These are phyloP conservation scores for Eucalyptus urophylla DNA, from an alignment of 345 rosid genomes.

Conservation along the genomic window DNA sequence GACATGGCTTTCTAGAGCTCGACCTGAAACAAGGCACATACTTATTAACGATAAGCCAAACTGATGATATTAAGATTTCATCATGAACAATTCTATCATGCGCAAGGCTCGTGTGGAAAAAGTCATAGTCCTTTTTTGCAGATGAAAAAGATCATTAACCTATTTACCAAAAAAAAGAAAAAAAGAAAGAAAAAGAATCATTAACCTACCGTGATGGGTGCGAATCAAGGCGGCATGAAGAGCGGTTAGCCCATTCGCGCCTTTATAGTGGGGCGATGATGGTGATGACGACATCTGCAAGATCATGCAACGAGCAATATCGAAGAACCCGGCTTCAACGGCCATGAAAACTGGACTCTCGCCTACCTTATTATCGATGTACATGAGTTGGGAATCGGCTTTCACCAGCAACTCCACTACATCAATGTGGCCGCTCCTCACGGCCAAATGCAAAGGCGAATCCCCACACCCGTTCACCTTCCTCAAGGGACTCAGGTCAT, in stretches of 20 bases:
- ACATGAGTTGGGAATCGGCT: not conserved
- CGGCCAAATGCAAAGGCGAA: constrained; percentile 5
- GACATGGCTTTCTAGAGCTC: not conserved
- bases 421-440: not conserved
- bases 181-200: not conserved
- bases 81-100: not conserved
- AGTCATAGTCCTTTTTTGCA: not conserved
- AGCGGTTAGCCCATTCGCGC: not conserved
- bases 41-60: not conserved
- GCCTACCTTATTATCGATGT: not conserved
- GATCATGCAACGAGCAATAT: not conserved
- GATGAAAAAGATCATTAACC: not conserved
- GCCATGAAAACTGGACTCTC: constrained; percentile 11
- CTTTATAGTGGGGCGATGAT: not conserved
- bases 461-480: constrained; percentile 1
- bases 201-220: not conserved
- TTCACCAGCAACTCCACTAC: constrained; percentile 2
- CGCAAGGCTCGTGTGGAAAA: not conserved
- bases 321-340: constrained; percentile 2
- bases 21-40: not conserved
- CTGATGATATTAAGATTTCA: not conserved
- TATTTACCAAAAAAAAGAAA: not conserved
- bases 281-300: not conserved
- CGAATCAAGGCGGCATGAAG: not conserved
- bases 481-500: constrained; percentile 1